These are phyloP conservation scores for Trichoderma guizhouense DNA, from an alignment of 2,329 filamentous ascomycete species.

Conservation along the genomic window DNA sequence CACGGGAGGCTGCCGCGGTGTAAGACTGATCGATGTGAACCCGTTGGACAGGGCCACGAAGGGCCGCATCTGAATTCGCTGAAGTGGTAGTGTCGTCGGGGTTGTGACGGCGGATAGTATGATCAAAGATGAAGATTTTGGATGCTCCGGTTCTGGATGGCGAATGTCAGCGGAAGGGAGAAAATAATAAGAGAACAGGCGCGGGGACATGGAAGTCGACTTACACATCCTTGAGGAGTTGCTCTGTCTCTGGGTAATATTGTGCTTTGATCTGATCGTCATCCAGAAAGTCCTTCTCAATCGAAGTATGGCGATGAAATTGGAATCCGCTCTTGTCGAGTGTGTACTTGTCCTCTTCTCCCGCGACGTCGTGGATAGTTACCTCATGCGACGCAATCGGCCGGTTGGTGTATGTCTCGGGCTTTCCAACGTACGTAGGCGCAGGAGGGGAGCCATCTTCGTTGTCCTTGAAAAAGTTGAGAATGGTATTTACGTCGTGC, in stretches of 20 bases:
- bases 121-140: slow-evolving; percentile 59
- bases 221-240: slow-evolving; percentile 59
- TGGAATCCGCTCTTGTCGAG: slow-evolving; percentile 41
- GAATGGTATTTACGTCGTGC: slow-evolving; percentile 32
- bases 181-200: background rate
- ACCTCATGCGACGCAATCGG: slow-evolving; percentile 29
- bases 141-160: slow-evolving; percentile 49
- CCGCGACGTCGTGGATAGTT: slow-evolving; percentile 35
- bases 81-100: background rate
- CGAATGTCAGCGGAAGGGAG: background rate
- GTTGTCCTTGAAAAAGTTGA: slow-evolving; percentile 41
- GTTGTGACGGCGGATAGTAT: slow-evolving; percentile 48
- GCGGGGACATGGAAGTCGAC: slow-evolving; percentile 15
- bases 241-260: slow-evolving; percentile 72
- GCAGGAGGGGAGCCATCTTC: slow-evolving; percentile 41
- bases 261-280: slow-evolving; percentile 59
- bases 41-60: slow-evolving; percentile 38
- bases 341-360: slow-evolving; percentile 34
- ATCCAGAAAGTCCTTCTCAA: slow-evolving; percentile 43
- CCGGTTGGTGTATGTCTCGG: slow-evolving; percentile 33
- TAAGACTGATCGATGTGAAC: slow-evolving; percentile 59
- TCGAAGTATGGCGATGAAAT: slow-evolving; percentile 28
- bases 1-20: slow-evolving; percentile 40
- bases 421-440: slow-evolving; percentile 34
- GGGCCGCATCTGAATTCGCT: slow-evolving; percentile 39